Evolutionary conservation across 768 basidiomycete genomes (phyloP).

Genomic region (Mrakia blollopis): DNA sequence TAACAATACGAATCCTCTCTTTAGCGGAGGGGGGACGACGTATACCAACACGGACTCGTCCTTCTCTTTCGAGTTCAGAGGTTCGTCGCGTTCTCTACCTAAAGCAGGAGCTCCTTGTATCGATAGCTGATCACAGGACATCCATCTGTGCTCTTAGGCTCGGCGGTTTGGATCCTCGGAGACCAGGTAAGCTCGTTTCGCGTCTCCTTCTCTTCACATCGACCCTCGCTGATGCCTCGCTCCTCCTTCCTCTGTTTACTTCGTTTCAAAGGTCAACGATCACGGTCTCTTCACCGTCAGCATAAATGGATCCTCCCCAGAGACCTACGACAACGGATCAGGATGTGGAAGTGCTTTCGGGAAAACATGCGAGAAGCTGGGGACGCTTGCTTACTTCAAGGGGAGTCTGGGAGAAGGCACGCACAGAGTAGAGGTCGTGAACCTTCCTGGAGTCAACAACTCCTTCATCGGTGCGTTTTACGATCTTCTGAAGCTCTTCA

Average conservation of each 20-base stretch:
- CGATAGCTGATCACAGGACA: background rate
- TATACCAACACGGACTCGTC: conserved; percentile 40
- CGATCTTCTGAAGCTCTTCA: background rate
- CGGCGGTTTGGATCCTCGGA: conserved; percentile 43
- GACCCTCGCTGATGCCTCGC: background rate
- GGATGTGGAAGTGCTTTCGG: conserved; percentile 39
- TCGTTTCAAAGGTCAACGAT: conserved; percentile 40
- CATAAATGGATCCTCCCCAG: conserved; percentile 27
- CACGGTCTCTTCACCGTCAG: conserved; percentile 42
- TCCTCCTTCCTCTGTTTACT: background rate
- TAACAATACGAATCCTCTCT: conserved; percentile 37
- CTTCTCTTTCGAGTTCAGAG: conserved; percentile 37
- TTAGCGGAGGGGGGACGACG: conserved; percentile 39
- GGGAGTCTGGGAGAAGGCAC: conserved; percentile 36
- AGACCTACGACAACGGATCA: conserved; percentile 35
- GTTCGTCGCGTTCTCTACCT: conserved; percentile 17
- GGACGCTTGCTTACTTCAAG: conserved; percentile 37
- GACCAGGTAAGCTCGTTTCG: conserved; percentile 42
- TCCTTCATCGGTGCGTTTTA: conserved; percentile 40
- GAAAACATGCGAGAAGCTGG: conserved; percentile 43
- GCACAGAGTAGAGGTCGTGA: conserved; percentile 38
- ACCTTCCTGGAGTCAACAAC: conserved; percentile 35
- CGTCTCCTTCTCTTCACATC: conserved; percentile 36
- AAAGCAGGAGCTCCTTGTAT: no score
- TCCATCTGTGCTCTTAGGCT: conserved; percentile 34